Evolutionary conservation across 2,329 filamentous ascomycete species (phyloP).

Genomic region (Alternaria consortialis): DNA sequence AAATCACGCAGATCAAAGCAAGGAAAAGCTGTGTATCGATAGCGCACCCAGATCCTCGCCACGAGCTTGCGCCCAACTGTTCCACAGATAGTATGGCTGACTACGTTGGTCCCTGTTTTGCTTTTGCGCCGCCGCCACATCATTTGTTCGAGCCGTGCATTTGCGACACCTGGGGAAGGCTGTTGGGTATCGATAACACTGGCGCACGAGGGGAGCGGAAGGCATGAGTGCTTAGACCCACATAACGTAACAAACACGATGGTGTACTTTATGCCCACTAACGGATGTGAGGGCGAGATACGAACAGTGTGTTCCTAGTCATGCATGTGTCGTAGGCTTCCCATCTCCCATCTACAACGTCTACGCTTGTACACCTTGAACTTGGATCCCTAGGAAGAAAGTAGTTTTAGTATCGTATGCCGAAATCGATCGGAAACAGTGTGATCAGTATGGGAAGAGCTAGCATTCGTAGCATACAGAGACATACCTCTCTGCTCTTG

Average conservation of each 20-base stretch:
- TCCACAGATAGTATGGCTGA: background rate
- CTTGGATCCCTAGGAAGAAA: background rate
- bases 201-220: background rate
- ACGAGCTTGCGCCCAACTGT: constrained; percentile 1
- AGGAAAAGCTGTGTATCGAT: constrained; percentile 5
- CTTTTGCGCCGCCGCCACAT: constrained; percentile 4
- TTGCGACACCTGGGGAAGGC: constrained; percentile 1
- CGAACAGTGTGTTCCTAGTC: too few relatives aligned
- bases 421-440: background rate
- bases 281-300: too few relatives aligned
- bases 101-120: background rate
- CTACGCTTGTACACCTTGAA: background rate
- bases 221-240: background rate
- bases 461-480: background rate
- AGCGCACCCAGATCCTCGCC: constrained; percentile 1
- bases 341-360: background rate
- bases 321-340: too few relatives aligned
- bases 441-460: background rate
- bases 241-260: background rate
- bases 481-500: background rate
- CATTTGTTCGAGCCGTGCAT: background rate
- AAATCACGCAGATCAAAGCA: background rate
- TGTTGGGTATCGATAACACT: background rate
- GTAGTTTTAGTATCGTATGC: background rate
- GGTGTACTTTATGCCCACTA: background rate